Base-by-base conservation (phyloP, 805 yeast species). In the Clavispora phyllophila region DNA sequence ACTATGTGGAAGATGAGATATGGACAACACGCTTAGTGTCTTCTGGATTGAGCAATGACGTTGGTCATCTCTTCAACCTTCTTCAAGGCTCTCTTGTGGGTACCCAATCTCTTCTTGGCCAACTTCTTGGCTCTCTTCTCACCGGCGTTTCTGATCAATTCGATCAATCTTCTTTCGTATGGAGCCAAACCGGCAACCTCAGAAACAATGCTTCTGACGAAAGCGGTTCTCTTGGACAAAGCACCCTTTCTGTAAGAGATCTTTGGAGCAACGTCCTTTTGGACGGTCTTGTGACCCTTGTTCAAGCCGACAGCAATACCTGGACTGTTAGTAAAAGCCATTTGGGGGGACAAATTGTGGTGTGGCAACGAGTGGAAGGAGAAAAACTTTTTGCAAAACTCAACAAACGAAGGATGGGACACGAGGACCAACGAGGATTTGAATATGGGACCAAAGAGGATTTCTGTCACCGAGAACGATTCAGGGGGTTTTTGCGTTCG, bases 41-140 rank as follows among this genome's bases (percentile, higher is more conserved):
- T 86, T 84, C 96, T 90, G 64, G 96, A 81, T 77, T 90, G 96
- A 72, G 96, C 86, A 75, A 91, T 91, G 81, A 91, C 81, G 72
- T 78, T 75, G 84, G 79, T 87, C 90, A 95, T 86, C 78, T 90
- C 96, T 79, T 93, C 99, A 72, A 93, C 95, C 90, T 93, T 93
- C 74, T 88, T 93, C 87, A 88, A 87, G 67, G 98, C 97, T 83
- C 99, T 95, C 81, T 82, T 84, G 85, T 91, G 95, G 66, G 99
- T 88, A 79, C 99, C 99, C 71, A 93, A 87, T 87, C 93, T 91
- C 96, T 87, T 93, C 93, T 93, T 93, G 61, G 98, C 97, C 71
- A 93, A 89, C 89, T 93, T 93, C 88, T 93, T 87, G 62, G 99
- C 99, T 82, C 98, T 93, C 95, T 93, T 93, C 81, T 93, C 99